Evolutionary conservation across 805 yeast genomes (phyloP).

Genomic region (Teunomyces stri): DNA sequence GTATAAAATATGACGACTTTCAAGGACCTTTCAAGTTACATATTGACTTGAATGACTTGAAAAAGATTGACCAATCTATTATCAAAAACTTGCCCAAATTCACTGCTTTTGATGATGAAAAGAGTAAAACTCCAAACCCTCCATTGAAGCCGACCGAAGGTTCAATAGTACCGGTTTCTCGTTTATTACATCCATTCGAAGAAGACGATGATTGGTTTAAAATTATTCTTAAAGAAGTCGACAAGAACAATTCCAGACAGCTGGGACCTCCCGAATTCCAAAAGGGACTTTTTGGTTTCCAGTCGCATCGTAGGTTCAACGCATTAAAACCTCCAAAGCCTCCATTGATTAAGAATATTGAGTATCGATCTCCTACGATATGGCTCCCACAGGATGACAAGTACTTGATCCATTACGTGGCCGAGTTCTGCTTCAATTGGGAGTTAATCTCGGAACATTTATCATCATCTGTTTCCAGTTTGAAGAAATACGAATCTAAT

Average conservation of each 20-base stretch:
- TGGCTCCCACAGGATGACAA: conserved; percentile 97
- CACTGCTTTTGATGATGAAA: conserved; percentile 44
- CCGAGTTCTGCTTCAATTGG: conserved; percentile 91
- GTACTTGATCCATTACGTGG: conserved; percentile 72
- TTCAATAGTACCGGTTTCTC: conserved; percentile 57
- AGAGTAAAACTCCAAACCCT: conserved; percentile 15
- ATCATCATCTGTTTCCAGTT: conserved; percentile 58
- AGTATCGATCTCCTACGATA: conserved; percentile 84
- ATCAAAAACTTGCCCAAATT: conserved; percentile 47
- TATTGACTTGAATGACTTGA: conserved; percentile 40
- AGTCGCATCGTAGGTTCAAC: conserved; percentile 53
- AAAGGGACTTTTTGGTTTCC: conserved; percentile 58
- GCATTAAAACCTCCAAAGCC: conserved; percentile 86
- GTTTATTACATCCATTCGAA: conserved; percentile 62
- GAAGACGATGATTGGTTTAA: conserved; percentile 64
- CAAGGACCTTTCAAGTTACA: conserved; percentile 45
- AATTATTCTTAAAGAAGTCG: conserved; percentile 45
- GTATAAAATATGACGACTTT: conserved; percentile 1
- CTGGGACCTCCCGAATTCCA: conserved; percentile 42
- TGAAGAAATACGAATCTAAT: conserved; percentile 69
- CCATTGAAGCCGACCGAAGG: conserved; percentile 26
- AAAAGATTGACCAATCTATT: conserved; percentile 47
- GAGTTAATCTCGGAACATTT: conserved; percentile 81
- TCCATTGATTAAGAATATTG: conserved; percentile 77
- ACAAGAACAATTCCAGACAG: conserved; percentile 7